A percentile compares a stretch with the other conserved stretches of the same genome.
Evolutionary conservation across 73 alveolate genomes (phyloP).

Genomic region (Paramecium primaurelia): DNA sequence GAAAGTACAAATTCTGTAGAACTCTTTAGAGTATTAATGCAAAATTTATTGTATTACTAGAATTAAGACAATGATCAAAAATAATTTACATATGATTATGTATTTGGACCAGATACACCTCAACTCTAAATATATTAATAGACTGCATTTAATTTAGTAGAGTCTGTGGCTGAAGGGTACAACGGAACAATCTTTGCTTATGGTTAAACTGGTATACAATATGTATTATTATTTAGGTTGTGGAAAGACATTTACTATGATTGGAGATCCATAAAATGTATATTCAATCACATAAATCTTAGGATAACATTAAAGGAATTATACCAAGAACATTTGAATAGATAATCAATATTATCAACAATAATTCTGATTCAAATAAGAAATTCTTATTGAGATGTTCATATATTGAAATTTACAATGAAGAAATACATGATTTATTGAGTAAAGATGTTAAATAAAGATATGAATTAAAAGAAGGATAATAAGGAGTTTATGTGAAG

Average conservation of each 20-base stretch:
- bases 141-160: conserved; percentile 95
- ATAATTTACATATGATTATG: conserved; percentile 85
- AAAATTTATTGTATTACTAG: neutral
- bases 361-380: conserved; percentile 80
- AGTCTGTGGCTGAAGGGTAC: conserved; percentile 95
- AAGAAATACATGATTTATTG: conserved; percentile 91
- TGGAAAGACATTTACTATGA: conserved; percentile 93
- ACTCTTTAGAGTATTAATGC: neutral
- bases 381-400: conserved; percentile 90
- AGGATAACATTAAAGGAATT: conserved; percentile 74
- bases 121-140: conserved; percentile 89
- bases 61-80: conserved; percentile 1
- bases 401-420: conserved; percentile 95
- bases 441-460: conserved; percentile 66
- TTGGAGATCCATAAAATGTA: conserved; percentile 73
- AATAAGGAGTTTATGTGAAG: conserved; percentile 85
- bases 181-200: conserved; percentile 86
- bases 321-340: conserved; percentile 91
- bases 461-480: conserved; percentile 86
- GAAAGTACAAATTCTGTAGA: conserved; percentile 39
- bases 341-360: conserved; percentile 80
- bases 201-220: conserved; percentile 71
- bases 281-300: neutral
- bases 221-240: conserved; percentile 57
- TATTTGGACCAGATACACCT: conserved; percentile 83